phyloP scores from a whole-genome alignment of 345 rosid genomes.

The Balakata baccata region DNA sequence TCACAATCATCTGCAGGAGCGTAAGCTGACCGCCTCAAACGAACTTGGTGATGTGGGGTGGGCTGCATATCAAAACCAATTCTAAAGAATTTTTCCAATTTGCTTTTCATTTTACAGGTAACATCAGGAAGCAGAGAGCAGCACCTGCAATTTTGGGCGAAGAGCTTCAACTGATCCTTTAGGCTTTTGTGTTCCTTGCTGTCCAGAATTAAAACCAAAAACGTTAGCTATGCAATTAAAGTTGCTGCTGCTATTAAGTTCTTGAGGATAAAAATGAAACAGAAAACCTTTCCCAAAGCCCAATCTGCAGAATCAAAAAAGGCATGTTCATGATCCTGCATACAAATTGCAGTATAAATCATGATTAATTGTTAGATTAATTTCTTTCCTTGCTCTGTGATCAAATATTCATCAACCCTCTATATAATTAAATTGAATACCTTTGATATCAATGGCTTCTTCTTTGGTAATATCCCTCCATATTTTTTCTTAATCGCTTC shows the following conservation, averaged over 20 bases:
- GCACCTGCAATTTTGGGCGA: conserved; percentile 83
- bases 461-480: conserved; percentile 66
- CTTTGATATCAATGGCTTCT: conserved; percentile 76
- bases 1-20: conserved; percentile 56
- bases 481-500: conserved; percentile 62
- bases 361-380: neutral
- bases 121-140: neutral
- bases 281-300: conserved; percentile 77
- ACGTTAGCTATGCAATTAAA: neutral
- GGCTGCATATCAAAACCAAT: conserved; percentile 43
- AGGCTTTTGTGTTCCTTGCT: conserved; percentile 80
- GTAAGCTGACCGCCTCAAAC: conserved; percentile 72
- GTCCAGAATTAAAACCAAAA: conserved; percentile 8
- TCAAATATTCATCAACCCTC: neutral
- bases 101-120: too few species aligned
- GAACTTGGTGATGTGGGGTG: conserved; percentile 65
- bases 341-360: neutral
- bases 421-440: conserved; percentile 24
- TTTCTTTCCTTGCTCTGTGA: neutral
- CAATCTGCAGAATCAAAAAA: conserved; percentile 94
- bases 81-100: too few species aligned
- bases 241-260: neutral
- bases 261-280: neutral
- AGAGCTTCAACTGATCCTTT: conserved; percentile 83
- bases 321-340: conserved; percentile 81